Evolutionary conservation across 2,329 filamentous ascomycete genomes (phyloP), one percentile per base, ranked within the genome.

Genomic region (Stagonosporopsis vannaccii): DNA sequence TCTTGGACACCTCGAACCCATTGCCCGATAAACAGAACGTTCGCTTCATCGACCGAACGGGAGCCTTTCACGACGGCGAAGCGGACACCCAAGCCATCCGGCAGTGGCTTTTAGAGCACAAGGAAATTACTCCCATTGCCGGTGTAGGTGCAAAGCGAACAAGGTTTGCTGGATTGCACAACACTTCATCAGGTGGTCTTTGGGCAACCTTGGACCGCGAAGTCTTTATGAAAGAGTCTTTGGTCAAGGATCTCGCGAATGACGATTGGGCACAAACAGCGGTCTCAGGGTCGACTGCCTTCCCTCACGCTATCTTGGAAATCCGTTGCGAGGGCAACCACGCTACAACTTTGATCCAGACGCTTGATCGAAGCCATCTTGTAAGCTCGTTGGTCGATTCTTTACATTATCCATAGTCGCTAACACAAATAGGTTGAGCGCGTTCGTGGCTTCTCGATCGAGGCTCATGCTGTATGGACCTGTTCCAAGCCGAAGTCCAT

Each of bases 381-480:
- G 80, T 82, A 67, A 44, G 70, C 11, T 6, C 63, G 33, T 28
- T 4, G 26, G 5, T 1, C 37, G 46, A 28, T 51, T 51, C 8
- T 42, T 22, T 47, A 46, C 7, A 40, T 61, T 12, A 47, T 50
- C 5, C 28, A 51, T 13, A 46, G 2, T 47, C 54, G 49, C 74
- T 71, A 68, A 76, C 44, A 19, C 50, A 9, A 26, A 9, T 49
- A 78, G 75, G 72, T 76, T 17, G 81, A 85, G 61, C 77, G 82
- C 28, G 78, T 85, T 9, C 76, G 79, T 30, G 82, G 81, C 4
- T 85, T 85, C 61, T 84, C 82, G 1, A 64, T 85, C 9, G 81
- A 84, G 64, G 78, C 79, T 30, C 82, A 84, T 65, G 80, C 81
- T 26, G 77, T 84, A 6, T 83, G 80, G 76, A 73, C 75, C 33